A percentile compares a stretch with the other conserved stretches of the same genome.
phyloP scores from a whole-genome alignment of 2,329 filamentous ascomycete genomes.

The Nemania diffusa region DNA sequence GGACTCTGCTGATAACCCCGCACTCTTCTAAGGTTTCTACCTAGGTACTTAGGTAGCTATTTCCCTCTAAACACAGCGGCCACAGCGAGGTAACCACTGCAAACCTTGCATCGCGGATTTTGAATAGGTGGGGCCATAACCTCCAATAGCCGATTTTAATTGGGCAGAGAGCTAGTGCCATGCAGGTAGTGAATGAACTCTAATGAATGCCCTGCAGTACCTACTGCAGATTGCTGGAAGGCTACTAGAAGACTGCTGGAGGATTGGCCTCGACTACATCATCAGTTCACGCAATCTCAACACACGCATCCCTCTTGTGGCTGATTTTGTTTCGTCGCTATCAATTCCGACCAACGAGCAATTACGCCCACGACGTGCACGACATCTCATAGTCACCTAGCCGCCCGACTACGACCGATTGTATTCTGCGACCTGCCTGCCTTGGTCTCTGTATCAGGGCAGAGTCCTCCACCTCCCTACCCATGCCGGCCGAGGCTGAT shows the following conservation, averaged over 20 bases:
- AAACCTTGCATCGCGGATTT: constrained; percentile 1
- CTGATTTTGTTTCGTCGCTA: neutral
- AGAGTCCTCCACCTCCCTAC: constrained; percentile 44
- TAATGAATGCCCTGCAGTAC: neutral
- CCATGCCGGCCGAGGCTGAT: constrained; percentile 59
- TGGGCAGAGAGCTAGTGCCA: constrained; percentile 18
- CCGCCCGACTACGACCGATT: constrained; percentile 15
- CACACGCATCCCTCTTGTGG: neutral
- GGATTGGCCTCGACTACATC: constrained; percentile 10
- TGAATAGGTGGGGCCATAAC: constrained; percentile 10
- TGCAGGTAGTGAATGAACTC: constrained; percentile 14
- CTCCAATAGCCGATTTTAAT: constrained; percentile 12
- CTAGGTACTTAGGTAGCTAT: neutral
- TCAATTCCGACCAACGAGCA: neutral
- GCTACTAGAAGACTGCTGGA: neutral
- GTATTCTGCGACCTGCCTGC: constrained; percentile 28
- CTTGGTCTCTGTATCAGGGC: constrained; percentile 43
- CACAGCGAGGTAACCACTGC: neutral
- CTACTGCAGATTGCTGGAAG: neutral
- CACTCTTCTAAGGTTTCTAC: neutral
- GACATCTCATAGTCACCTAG: neutral
- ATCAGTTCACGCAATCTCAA: neutral
- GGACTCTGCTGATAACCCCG: neutral
- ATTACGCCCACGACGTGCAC: neutral
- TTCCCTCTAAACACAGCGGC: too few relatives aligned